Percentiles rank a stretch among this genome's conserved stretches.
These are phyloP conservation scores for Termitomyces heimii DNA, from an alignment of 768 basidiomycete species.

Conservation along the genomic window DNA sequence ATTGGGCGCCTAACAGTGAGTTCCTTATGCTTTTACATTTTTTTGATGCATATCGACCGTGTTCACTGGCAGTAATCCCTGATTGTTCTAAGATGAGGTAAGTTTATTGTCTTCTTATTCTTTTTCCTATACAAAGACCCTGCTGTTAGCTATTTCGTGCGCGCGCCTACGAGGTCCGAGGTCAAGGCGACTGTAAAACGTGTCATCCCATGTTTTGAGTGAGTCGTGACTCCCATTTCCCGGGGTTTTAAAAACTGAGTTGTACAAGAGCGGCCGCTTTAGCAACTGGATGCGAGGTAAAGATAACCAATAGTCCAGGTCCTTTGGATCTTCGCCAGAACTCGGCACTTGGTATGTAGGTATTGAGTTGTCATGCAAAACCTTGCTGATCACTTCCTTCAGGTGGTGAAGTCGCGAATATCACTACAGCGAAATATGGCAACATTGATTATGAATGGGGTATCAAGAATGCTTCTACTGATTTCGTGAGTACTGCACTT, in stretches of 20 bases:
- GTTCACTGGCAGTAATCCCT: slow-evolving; percentile 57
- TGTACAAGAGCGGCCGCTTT: slow-evolving; percentile 15
- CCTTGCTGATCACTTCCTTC: not conserved
- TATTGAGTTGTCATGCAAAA: not conserved
- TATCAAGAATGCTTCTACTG: slow-evolving; percentile 68
- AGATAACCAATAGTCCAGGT: slow-evolving; percentile 7
- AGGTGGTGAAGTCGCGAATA: slow-evolving; percentile 65
- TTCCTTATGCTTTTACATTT: slow-evolving; percentile 1
- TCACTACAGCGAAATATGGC: slow-evolving; percentile 59
- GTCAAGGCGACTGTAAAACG: slow-evolving; percentile 51
- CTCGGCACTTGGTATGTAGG: slow-evolving; percentile 37
- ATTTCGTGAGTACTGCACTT: slow-evolving; percentile 53
- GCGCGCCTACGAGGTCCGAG: slow-evolving; percentile 63
- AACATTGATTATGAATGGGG: slow-evolving; percentile 61
- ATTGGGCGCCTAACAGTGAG: slow-evolving; percentile 72
- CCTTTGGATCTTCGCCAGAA: slow-evolving; percentile 19
- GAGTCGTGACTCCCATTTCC: not conserved
- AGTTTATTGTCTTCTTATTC: slow-evolving; percentile 11
- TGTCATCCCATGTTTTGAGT: slow-evolving; percentile 53
- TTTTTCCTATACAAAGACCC: not conserved
- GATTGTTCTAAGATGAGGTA: slow-evolving; percentile 72
- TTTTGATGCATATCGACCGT: not conserved
- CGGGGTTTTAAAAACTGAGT: not conserved
- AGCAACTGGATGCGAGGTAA: slow-evolving; percentile 17
- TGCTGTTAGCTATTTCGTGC: slow-evolving; percentile 54